Evolutionary conservation across 2,329 filamentous ascomycete species (phyloP).

Genomic region (Achaetomium macrosporum): DNA sequence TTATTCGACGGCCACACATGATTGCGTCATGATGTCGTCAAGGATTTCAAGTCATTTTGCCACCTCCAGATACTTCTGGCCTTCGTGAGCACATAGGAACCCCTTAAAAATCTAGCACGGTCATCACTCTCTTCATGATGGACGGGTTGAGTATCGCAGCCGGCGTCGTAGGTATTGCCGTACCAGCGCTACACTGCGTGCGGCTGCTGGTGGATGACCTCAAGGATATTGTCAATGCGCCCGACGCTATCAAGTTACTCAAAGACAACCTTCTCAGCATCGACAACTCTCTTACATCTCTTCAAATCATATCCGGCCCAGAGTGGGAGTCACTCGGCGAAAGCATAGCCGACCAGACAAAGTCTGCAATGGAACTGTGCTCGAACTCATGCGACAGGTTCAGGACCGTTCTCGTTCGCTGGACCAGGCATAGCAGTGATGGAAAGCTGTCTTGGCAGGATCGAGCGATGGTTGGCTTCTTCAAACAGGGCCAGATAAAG

Average conservation of each 20-base stretch:
- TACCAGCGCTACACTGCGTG: constrained; percentile 19
- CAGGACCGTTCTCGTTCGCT: constrained; percentile 27
- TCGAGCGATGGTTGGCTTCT: constrained; percentile 31
- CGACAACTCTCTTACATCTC: constrained; percentile 26
- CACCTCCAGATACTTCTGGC: no score
- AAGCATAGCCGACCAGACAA: constrained; percentile 26
- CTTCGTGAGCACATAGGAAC: no score
- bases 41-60: no score
- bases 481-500: constrained; percentile 31
- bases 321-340: constrained; percentile 30
- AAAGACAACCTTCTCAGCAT: constrained; percentile 28
- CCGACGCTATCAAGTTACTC: constrained; percentile 28
- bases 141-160: no score
- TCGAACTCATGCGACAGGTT: constrained; percentile 29
- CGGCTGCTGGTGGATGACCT: constrained; percentile 30
- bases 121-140: no score
- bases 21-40: no score
- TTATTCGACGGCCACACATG: no score
- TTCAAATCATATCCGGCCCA: constrained; percentile 27
- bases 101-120: no score
- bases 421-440: constrained; percentile 30
- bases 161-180: no score
- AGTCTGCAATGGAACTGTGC: constrained; percentile 27
- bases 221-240: constrained; percentile 29
- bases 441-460: constrained; percentile 30